Evolutionary conservation across 1,139 yeast species (phyloP).

Genomic region (Debaryomyces sp.): DNA sequence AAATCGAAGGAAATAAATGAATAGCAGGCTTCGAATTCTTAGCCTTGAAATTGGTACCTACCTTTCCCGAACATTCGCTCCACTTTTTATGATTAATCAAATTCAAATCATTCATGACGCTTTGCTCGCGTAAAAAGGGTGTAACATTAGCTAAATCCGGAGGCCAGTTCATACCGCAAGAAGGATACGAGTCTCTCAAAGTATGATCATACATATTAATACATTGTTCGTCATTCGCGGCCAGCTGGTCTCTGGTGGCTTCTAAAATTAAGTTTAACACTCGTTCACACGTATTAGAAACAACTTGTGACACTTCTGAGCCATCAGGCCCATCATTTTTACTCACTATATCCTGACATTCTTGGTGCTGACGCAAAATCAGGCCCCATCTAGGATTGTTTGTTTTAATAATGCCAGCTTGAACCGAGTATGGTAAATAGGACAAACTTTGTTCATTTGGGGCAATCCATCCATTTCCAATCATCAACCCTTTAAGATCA

Average conservation of each 20-base stretch:
- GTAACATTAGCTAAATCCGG: slow-evolving; percentile 60
- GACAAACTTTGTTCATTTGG: slow-evolving; percentile 84
- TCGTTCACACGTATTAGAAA: slow-evolving; percentile 50
- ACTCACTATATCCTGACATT: slow-evolving; percentile 59
- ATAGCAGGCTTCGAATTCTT: slow-evolving; percentile 61
- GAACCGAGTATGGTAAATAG: slow-evolving; percentile 73
- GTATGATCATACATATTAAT: slow-evolving; percentile 82
- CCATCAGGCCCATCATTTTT: slow-evolving; percentile 28
- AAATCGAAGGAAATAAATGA: slow-evolving; percentile 62
- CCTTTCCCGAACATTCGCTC: slow-evolving; percentile 75
- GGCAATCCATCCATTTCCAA: slow-evolving; percentile 98
- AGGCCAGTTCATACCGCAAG: slow-evolving; percentile 98
- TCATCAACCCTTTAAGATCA: slow-evolving; percentile 67
- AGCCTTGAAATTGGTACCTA: slow-evolving; percentile 55
- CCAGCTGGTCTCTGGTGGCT: slow-evolving; percentile 32
- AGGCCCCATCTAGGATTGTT: slow-evolving; percentile 39
- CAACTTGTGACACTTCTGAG: slow-evolving; percentile 30
- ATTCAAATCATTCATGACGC: slow-evolving; percentile 64
- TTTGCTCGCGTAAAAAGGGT: slow-evolving; percentile 58
- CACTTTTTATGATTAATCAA: slow-evolving; percentile 52
- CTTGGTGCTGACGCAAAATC: slow-evolving; percentile 55
- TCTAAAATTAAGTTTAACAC: slow-evolving; percentile 45
- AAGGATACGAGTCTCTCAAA: slow-evolving; percentile 70
- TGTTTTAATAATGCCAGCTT: slow-evolving; percentile 55
- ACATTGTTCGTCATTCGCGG: slow-evolving; percentile 51